Conservation (phyloP, 306 rosid species). For the Vachellia pachyceras region DNA sequence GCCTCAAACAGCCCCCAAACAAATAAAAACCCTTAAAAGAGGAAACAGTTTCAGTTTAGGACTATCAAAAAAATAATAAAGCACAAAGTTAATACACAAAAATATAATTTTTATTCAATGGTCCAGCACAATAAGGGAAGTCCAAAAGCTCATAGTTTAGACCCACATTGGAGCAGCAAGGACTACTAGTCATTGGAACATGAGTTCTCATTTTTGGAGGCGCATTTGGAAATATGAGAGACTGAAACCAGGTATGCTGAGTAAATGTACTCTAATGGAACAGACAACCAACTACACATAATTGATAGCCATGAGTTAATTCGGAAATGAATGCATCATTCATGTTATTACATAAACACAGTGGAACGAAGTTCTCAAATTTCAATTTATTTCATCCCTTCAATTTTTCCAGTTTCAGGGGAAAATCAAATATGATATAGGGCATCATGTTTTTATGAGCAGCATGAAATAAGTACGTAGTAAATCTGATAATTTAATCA, state of each 20-base stretch:
- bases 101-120: background rate
- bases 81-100: background rate
- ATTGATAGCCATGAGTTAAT: conserved; percentile 6
- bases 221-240: background rate
- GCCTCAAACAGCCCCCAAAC: conserved; percentile 1
- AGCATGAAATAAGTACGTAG: background rate
- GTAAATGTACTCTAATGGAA: background rate
- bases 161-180: background rate
- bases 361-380: background rate
- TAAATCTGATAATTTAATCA: background rate
- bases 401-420: background rate
- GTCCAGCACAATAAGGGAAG: conserved; percentile 5
- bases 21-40: background rate
- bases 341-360: background rate
- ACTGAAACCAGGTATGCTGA: background rate
- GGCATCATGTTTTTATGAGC: background rate
- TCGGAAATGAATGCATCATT: background rate
- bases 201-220: background rate
- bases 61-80: background rate
- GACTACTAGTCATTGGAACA: background rate
- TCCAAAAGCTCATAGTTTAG: background rate
- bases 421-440: background rate
- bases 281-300: background rate
- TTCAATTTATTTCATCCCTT: background rate
- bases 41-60: background rate